Conservation (phyloP, 2,329 filamentous ascomycete species). For the Neofusicoccum kwambonambiense region DNA sequence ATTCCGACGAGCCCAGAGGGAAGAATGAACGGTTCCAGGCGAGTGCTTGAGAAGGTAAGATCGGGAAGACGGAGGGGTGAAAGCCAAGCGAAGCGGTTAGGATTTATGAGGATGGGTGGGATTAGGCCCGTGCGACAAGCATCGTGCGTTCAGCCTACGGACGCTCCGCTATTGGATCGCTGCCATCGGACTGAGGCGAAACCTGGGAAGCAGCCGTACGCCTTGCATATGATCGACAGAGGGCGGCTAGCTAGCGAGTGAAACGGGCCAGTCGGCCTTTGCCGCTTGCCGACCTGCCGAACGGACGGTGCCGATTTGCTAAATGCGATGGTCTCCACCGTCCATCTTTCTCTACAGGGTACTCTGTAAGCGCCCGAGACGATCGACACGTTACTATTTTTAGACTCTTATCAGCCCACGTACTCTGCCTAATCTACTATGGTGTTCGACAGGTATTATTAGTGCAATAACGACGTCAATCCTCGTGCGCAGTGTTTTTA, state of each 20-base stretch:
- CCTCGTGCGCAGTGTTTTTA: too few relatives aligned
- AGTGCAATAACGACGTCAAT: too few relatives aligned
- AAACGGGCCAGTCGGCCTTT: too few relatives aligned
- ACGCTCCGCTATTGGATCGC: not conserved
- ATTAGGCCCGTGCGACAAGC: slow-evolving; percentile 5
- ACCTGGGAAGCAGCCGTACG: slow-evolving; percentile 1
- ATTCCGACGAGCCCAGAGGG: not conserved
- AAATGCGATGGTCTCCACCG: too few relatives aligned
- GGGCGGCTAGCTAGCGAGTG: not conserved
- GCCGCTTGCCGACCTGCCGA: too few relatives aligned
- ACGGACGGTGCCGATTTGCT: too few relatives aligned
- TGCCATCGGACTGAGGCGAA: slow-evolving; percentile 6
- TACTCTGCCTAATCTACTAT: too few relatives aligned
- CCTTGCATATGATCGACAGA: slow-evolving; percentile 9
- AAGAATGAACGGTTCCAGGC: not conserved
- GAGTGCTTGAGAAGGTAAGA: not conserved
- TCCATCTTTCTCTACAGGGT: too few relatives aligned
- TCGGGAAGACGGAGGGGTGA: not conserved
- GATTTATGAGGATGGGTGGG: slow-evolving; percentile 4
- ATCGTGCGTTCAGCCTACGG: not conserved
- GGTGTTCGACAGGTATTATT: too few relatives aligned
- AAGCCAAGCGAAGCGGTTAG: slow-evolving; percentile 3
- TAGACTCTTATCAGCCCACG: too few relatives aligned
- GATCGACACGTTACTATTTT: too few relatives aligned
- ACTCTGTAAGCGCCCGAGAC: too few relatives aligned